Evolutionary conservation across 345 rosid genomes (phyloP), one percentile per base, ranked within the genome.

Genomic region (Arabis alpina): DNA sequence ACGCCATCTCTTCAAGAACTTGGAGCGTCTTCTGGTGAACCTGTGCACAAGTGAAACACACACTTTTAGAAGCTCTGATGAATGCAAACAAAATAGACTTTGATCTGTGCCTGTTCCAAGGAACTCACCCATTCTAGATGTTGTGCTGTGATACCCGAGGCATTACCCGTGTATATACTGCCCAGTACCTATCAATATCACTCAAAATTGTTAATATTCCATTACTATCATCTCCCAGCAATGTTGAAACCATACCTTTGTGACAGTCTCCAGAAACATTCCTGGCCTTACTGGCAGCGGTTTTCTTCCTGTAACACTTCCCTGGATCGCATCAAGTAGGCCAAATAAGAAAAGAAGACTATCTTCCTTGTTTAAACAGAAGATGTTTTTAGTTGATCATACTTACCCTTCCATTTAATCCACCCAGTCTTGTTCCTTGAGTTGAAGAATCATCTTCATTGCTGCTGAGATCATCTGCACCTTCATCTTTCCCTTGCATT

Each of bases 251-350:
- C 6, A 24, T 76, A 93, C 99, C 96, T 90, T 93, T 55, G 98
- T 81, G 58, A 93, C 92, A 32, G 97, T 90, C 80, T 93, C 96
- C 53, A 93, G 87, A 82, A 90, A 90, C 92, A 93, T 93, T 79
- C 98, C 96, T 24, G 95, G 95, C 36, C 95, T 91, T 55, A 91
- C 97, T 45, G 96, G 98, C 72, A 81, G 85, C 12, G 98, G 94
- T 78, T 85, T 90, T 70, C 82, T 77, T 73, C 92, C 93, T 4
- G 89, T 83, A 59, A 88, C 74, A 44, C 89, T 93, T 74, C 71
- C 85, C 98, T 93, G 86, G 52, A 47, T 57, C 58, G 49, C 37
- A 58, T 56, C 39, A 74, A 79, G 64, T 47, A 64, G 28, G 43
- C 55, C 23, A 64, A 65, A 41, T 53, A 36, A 37, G 44, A 27